Conservation (phyloP, 2,329 filamentous ascomycete species). For the Helminthosporium solani region DNA sequence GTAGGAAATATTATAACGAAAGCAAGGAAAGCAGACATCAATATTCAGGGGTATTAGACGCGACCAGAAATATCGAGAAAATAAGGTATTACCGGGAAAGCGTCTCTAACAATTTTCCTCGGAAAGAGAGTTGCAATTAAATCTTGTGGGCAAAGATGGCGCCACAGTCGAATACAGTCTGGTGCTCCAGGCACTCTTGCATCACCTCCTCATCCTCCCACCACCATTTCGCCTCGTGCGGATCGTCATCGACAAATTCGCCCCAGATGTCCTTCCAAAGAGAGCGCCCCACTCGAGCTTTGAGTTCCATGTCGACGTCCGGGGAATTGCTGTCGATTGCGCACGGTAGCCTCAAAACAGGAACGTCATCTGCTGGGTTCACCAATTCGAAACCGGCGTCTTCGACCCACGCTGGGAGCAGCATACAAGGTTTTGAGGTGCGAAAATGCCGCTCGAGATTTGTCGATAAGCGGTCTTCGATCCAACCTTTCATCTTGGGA, state of each 20-base stretch:
- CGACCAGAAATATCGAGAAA: too few relatives aligned
- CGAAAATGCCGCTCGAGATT: constrained; percentile 61
- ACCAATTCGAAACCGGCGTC: constrained; percentile 52
- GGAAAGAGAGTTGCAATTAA: neutral
- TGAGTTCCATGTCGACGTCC: constrained; percentile 35
- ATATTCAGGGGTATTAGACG: too few relatives aligned
- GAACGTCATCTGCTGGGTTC: constrained; percentile 16
- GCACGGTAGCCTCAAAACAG: constrained; percentile 33
- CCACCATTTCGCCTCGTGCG: constrained; percentile 38
- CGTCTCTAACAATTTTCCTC: too few relatives aligned
- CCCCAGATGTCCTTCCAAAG: constrained; percentile 45
- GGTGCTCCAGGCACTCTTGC: constrained; percentile 36
- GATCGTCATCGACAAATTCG: constrained; percentile 32
- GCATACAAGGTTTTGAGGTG: constrained; percentile 59
- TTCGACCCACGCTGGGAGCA: constrained; percentile 61
- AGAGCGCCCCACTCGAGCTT: constrained; percentile 34
- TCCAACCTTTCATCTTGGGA: constrained; percentile 59
- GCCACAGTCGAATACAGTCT: constrained; percentile 42
- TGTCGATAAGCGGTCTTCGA: constrained; percentile 60
- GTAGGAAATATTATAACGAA: neutral
- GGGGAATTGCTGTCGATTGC: constrained; percentile 20
- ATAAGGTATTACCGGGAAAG: too few relatives aligned
- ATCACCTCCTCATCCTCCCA: constrained; percentile 43
- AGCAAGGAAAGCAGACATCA: too few relatives aligned
- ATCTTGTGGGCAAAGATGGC: constrained; percentile 39